phyloP scores from a whole-genome alignment of 192 early-diverging fungal genomes.

The Spizellomyces sp. region DNA sequence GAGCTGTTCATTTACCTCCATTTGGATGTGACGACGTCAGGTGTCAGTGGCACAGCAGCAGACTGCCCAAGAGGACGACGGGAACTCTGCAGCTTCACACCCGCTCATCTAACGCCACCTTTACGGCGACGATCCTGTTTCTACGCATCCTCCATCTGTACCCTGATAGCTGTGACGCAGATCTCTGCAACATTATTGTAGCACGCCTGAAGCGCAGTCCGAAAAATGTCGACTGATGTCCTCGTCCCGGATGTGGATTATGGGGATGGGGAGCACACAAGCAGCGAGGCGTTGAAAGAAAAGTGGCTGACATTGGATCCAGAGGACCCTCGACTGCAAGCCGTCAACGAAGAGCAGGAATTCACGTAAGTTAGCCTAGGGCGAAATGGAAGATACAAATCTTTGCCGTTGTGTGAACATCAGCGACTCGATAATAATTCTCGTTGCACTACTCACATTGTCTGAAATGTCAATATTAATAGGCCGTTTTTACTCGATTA shows the following conservation, averaged over 20 bases:
- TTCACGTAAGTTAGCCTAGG: conserved; percentile 65
- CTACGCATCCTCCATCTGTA: too few species aligned
- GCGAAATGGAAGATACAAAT: background rate
- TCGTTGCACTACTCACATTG: background rate
- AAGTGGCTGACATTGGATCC: background rate
- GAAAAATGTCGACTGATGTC: background rate
- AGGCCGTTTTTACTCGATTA: conserved; percentile 72
- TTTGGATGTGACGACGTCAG: too few species aligned
- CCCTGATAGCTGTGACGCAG: too few species aligned
- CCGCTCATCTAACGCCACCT: too few species aligned
- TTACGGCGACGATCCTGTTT: too few species aligned
- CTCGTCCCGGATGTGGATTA: background rate
- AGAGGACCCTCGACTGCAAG: conserved; percentile 56
- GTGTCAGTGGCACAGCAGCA: too few species aligned
- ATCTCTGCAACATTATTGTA: too few species aligned
- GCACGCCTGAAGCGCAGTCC: too few species aligned
- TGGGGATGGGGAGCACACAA: background rate
- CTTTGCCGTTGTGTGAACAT: background rate
- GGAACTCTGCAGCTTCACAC: too few species aligned
- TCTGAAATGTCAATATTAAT: conserved; percentile 3
- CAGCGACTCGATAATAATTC: too few species aligned
- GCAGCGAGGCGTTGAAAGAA: background rate
- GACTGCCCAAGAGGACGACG: too few species aligned
- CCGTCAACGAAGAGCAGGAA: conserved; percentile 77
- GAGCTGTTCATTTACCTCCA: too few species aligned